Base-by-base conservation (phyloP, 306 rosid genomes). In the Glycyrrhiza uralensis region DNA sequence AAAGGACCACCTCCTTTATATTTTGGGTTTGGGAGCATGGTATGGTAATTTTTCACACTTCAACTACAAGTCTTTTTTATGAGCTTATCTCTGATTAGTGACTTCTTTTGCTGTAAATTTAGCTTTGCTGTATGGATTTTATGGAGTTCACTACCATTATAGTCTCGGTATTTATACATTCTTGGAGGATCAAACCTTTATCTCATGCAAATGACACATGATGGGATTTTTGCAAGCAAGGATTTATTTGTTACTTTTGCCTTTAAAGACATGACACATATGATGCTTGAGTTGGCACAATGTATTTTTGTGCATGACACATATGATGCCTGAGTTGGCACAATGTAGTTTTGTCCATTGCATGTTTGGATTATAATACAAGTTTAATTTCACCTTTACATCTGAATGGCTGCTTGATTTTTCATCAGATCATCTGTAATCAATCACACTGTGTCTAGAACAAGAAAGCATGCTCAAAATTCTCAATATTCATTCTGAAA, bases 21-120 rank as follows among this genome's bases (percentile, higher is more conserved):
- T 81, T 81, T 94, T 71, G 99, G 99, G 49, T 94, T 94, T 78
- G 99, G 99, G 30, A 94, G 99, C 90, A 94, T 94, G 97, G 99
- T 94, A 91, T 44, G 84, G 44, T 75, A 78, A 67, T 72, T 76
- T 74, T 32, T 58, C 19, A 7, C 41, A 66, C 77, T 63, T 56
- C 33, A 38, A 51, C 62, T 30, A 39, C 10, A 12, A 19, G 41
- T 50, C 26, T 30, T 47, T 59, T 41, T 72, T 12, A 36, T 42
- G 46, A 66, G 45, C 39, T 71, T 71, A n/a, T 63, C 46, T 66
- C 19, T 46, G 51, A 23, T 35, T 13, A 54, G 10, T 22, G n/a
- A 14, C n/a, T 20, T 52, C 5, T 28, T 22, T 20, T 56, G 23
- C 59, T 63, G 57, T 68, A 62, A 18, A 44, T 32, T 44, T 18